These are phyloP conservation scores for Quercus phellos DNA, from an alignment of 331 rosid genomes.

Conservation along the genomic window DNA sequence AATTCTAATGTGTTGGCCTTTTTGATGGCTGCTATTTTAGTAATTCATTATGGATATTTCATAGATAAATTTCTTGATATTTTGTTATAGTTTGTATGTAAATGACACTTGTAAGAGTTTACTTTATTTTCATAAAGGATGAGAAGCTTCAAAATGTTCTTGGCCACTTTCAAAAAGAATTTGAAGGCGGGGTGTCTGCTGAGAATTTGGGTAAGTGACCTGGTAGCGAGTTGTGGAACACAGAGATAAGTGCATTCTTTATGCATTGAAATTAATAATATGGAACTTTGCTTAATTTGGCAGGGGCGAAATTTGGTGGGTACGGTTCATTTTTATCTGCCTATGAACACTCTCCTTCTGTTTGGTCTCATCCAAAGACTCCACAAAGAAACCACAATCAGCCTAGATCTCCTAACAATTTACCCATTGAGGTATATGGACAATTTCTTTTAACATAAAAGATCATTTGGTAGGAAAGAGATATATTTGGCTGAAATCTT, in stretches of 20 bases:
- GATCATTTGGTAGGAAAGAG: conserved; percentile 26
- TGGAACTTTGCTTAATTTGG: conserved; percentile 16
- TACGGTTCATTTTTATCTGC: conserved; percentile 69
- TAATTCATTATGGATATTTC: conserved; percentile 1
- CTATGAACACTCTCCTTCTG: conserved; percentile 34
- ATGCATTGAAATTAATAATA: conserved; percentile 2
- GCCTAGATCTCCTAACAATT: conserved; percentile 38
- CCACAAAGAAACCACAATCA: conserved; percentile 43
- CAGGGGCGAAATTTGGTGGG: conserved; percentile 63
- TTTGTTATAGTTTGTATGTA: not conserved
- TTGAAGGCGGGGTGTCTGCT: conserved; percentile 62
- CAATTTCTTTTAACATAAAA: conserved; percentile 1
- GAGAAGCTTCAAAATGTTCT: conserved; percentile 61
- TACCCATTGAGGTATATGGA: conserved; percentile 48
- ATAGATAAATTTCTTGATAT: not conserved
- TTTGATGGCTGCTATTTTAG: not conserved
- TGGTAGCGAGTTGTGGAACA: conserved; percentile 1
- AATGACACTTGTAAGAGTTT: conserved; percentile 9
- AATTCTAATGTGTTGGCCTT: not conserved
- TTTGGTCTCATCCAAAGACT: conserved; percentile 42
- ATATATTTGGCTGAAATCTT: conserved; percentile 20
- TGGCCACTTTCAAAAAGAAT: conserved; percentile 74
- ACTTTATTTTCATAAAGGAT: conserved; percentile 40
- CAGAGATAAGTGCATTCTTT: conserved; percentile 12
- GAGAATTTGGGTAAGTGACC: conserved; percentile 67